phyloP scores from a whole-genome alignment of 2,329 filamentous ascomycete genomes.

The Plenodomus biglobosus region DNA sequence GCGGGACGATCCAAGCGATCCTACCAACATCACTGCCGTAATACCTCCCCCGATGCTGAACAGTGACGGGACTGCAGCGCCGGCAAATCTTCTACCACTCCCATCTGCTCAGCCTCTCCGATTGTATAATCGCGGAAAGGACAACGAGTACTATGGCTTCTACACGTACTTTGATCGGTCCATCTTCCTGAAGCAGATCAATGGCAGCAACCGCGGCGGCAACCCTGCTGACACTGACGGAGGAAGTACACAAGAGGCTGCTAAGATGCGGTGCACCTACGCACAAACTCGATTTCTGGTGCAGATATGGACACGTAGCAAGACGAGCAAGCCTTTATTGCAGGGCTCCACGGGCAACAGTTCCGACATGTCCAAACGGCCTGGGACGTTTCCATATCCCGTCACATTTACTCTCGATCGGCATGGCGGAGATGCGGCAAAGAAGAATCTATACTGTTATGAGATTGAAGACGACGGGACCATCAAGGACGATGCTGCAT shows the following conservation, averaged over 20 bases:
- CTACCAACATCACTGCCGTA: slow-evolving; percentile 51
- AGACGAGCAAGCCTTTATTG: slow-evolving; percentile 42
- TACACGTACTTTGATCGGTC: slow-evolving; percentile 89
- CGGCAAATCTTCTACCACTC: slow-evolving; percentile 71
- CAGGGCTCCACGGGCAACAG: slow-evolving; percentile 33
- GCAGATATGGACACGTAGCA: slow-evolving; percentile 62
- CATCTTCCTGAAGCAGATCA: slow-evolving; percentile 73
- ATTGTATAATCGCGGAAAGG: slow-evolving; percentile 78
- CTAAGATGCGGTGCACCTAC: slow-evolving; percentile 59
- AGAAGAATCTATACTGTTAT: slow-evolving; percentile 65
- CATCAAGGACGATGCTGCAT: slow-evolving; percentile 42
- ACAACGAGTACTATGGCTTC: slow-evolving; percentile 88
- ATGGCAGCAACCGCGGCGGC: slow-evolving; percentile 46
- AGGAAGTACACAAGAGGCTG: slow-evolving; percentile 51
- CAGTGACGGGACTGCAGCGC: slow-evolving; percentile 69
- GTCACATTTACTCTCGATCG: slow-evolving; percentile 62
- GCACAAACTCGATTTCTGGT: slow-evolving; percentile 63
- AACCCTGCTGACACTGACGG: slow-evolving; percentile 53
- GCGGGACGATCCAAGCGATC: slow-evolving; percentile 32
- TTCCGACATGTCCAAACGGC: slow-evolving; percentile 51
- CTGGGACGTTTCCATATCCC: slow-evolving; percentile 63
- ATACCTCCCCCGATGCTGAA: slow-evolving; percentile 67
- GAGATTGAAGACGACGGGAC: slow-evolving; percentile 53
- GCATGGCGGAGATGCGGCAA: slow-evolving; percentile 56
- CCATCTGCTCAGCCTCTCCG: slow-evolving; percentile 73